These are phyloP conservation scores for Diaporthe ilicicola DNA, from an alignment of 2,329 filamentous ascomycete species.

Conservation along the genomic window DNA sequence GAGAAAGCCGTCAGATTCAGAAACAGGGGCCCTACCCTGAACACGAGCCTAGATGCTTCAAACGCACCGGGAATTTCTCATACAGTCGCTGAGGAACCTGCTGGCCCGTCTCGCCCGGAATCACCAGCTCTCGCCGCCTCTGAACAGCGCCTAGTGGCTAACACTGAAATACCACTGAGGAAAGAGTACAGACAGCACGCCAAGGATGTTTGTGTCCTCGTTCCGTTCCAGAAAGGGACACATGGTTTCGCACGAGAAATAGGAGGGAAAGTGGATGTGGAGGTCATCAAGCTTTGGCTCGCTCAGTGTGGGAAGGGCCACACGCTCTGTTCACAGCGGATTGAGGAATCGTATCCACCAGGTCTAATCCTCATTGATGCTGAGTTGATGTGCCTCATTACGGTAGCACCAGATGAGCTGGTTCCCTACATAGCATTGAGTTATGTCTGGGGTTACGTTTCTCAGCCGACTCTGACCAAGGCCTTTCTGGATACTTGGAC, in stretches of 20 bases:
- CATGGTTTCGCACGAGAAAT: not conserved
- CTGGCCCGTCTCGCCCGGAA: not conserved
- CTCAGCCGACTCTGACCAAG: not conserved
- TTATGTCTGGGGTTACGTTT: conserved; percentile 41
- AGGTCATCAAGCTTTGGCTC: conserved; percentile 1
- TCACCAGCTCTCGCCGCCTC: not conserved
- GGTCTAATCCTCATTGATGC: conserved; percentile 6
- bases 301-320: not conserved
- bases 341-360: not conserved
- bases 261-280: not conserved
- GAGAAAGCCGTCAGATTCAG: not conserved
- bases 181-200: not conserved
- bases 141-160: no score
- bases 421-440: conserved; percentile 2
- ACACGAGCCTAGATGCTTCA: not conserved
- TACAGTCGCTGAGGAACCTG: not conserved
- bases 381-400: not conserved
- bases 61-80: no score
- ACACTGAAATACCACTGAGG: not conserved
- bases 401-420: not conserved
- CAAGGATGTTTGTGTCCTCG: not conserved
- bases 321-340: not conserved
- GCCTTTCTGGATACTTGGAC: not conserved
- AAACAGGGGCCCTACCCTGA: not conserved
- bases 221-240: not conserved